These are phyloP conservation scores for Pythium biforme DNA, from an alignment of 352 stramenopile species.

Conservation along the genomic window DNA sequence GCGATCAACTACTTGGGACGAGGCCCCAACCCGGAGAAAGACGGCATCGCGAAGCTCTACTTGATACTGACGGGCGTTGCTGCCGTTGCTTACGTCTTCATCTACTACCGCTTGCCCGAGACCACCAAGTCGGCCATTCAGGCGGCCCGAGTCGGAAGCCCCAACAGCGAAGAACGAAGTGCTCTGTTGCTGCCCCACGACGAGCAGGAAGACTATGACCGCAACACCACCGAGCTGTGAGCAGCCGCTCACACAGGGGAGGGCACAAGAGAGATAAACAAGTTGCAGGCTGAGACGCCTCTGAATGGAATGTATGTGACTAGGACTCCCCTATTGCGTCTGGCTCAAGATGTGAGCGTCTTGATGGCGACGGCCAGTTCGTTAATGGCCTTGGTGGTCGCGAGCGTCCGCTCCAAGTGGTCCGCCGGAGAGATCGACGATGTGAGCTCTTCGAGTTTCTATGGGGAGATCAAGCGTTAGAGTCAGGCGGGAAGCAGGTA, in stretches of 20 bases:
- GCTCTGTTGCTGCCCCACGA: slow-evolving; percentile 38
- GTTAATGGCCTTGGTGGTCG: slow-evolving; percentile 58
- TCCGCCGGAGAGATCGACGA: slow-evolving; percentile 52
- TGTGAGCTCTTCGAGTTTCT: slow-evolving; percentile 77
- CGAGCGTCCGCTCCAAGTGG: slow-evolving; percentile 55
- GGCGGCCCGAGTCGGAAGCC: neutral
- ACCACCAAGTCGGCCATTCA: slow-evolving; percentile 40
- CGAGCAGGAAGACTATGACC: slow-evolving; percentile 35
- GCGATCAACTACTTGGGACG: slow-evolving; percentile 73
- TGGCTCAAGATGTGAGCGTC: slow-evolving; percentile 27
- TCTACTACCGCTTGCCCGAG: slow-evolving; percentile 55
- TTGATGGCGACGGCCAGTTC: slow-evolving; percentile 65
- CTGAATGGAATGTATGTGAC: slow-evolving; percentile 7
- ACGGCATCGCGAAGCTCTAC: slow-evolving; percentile 85
- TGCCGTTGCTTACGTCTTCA: slow-evolving; percentile 40
- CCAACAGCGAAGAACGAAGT: slow-evolving; percentile 38
- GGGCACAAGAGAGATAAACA: neutral
- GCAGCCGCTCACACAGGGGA: slow-evolving; percentile 16
- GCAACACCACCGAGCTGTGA: slow-evolving; percentile 53
- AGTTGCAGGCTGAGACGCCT: no score
- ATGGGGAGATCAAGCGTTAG: neutral
- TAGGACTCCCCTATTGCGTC: neutral
- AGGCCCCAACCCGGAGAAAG: slow-evolving; percentile 66
- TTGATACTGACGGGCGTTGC: slow-evolving; percentile 68
- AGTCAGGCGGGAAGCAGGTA: neutral